Base-by-base conservation (phyloP, 768 basidiomycete species). In the Gymnopilus dilepis region DNA sequence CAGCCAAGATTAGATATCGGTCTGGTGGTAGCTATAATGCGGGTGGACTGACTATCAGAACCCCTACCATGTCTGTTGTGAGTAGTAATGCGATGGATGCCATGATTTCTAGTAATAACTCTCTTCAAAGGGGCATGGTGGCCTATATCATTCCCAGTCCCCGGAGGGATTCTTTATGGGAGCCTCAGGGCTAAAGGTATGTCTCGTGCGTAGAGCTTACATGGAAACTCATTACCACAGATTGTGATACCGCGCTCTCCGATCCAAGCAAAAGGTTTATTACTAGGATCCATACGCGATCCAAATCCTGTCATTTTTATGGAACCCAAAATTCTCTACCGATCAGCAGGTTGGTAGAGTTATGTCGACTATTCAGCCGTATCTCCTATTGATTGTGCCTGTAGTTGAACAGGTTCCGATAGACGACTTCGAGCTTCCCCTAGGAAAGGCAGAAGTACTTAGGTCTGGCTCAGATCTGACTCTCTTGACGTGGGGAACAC, bases 141-240 rank as follows among this genome's bases (percentile, higher is more conserved):
- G 90, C 22, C 74, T 96, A 59, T 98, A 97, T 71, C 95, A 98
- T 70, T 96, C 94, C 6, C 95, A 98, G 74, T 94, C 92, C 58
- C 95, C 95, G 3, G 96, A 98, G 74, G 94, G 91, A 0, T 98
- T 89, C 77, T 98, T 98, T 73, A 84, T 97, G 80, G 95, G 91
- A 33, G 95, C 93, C 7, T 79, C 93, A 0, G 95, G 95, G 0
- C 71, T 98, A 41, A 97, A 97, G 82, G 94, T 92, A 58, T 31
- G 19, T 11, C 21, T 30, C 59, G 61, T 41, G 17, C 37, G 9
- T 22, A 28, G 7, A 47, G 50, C 31, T 30, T 37, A 61, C 33
- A 42, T 56, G 13, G 45, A n/a, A 17, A n/a, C 45, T 58, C 19
- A 50, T 28, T 21, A 7, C 77, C 43, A 37, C 58, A 84, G 83